These are phyloP conservation scores for Parastagonospora avenae DNA, from an alignment of 2,329 filamentous ascomycete species.

Conservation along the genomic window DNA sequence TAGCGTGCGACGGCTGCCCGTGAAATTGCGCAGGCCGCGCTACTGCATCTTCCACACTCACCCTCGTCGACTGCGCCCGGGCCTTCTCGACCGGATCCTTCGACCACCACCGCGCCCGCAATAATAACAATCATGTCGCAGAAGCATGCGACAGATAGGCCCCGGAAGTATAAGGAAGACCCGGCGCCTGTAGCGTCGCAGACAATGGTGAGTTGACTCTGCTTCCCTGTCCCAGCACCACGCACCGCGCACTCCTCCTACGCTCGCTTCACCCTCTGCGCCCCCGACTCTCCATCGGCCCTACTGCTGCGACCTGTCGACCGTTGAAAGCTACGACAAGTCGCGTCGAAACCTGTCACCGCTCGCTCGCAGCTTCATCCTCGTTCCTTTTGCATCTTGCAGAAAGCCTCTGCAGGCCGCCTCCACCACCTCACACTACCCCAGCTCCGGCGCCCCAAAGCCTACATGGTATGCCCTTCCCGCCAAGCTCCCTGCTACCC, in stretches of 20 bases:
- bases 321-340: slow-evolving; percentile 38
- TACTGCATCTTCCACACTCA: slow-evolving; percentile 40
- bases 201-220: slow-evolving; percentile 50
- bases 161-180: slow-evolving; percentile 52
- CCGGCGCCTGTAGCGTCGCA: slow-evolving; percentile 51
- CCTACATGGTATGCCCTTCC: slow-evolving; percentile 52
- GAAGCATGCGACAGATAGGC: slow-evolving; percentile 47
- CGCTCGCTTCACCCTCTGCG: slow-evolving; percentile 28
- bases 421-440: slow-evolving; percentile 38
- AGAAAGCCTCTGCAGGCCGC: slow-evolving; percentile 46
- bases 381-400: slow-evolving; percentile 46
- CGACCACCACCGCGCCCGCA: slow-evolving; percentile 38
- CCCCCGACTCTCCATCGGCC: slow-evolving; percentile 18
- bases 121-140: slow-evolving; percentile 50
- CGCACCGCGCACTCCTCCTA: slow-evolving; percentile 14
- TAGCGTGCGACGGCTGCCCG: slow-evolving; percentile 23
- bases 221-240: slow-evolving; percentile 35
- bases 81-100: slow-evolving; percentile 41
- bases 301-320: slow-evolving; percentile 24
- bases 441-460: slow-evolving; percentile 42
- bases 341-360: slow-evolving; percentile 31
- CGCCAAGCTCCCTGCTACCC: slow-evolving; percentile 44
- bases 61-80: slow-evolving; percentile 39
- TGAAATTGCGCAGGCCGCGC: slow-evolving; percentile 47
- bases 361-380: slow-evolving; percentile 36